Base-by-base conservation (phyloP, 1,284 basidiomycete genomes). In the Thecaphora thlaspeos region DNA sequence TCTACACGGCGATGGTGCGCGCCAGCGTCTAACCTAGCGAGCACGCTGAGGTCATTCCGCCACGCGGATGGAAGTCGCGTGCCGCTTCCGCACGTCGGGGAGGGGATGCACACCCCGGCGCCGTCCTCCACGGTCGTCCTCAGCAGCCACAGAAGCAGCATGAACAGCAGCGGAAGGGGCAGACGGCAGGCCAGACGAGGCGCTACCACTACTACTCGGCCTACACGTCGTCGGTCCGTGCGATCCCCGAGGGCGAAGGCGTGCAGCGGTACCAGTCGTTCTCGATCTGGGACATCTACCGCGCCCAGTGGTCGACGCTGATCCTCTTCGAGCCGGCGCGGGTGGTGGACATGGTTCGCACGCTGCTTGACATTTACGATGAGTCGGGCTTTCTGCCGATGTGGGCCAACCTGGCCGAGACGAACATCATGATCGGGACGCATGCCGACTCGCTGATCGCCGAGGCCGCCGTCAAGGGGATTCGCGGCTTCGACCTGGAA, bases 331-430 rank as follows among this genome's bases (percentile, higher is more conserved):
- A 86, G 0, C 88, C 89, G 0, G 87, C 90, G 64, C 81, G 87
- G 12, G 80, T 90, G 9, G 83, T 86, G 0, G 86, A 82, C 0
- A 89, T 90, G 86, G 82, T 91, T 3, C 83, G 81, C 32, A 88
- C 86, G 61, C 90, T 91, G 87, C 79, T 91, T 14, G 85, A 88
- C 53, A 88, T 90, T 75, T 91, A 86, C 68, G 49, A 66, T 46
- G 62, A 89, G 84, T 85, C 87, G 23, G 89, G 89, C 4, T 89
- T 88, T 87, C 79, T 91, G 41, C 89, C 89, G 0, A 90, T 91
- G 88, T 91, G 89, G 89, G 90, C 90, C 79, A 91, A 90, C 63
- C 83, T 90, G 17, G 84, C 88, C 55, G 88, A 69, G 70, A 87
- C 87, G 2, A 88, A 87, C 61, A 87, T 87, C 61, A 88, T 88